Evolutionary conservation across 2,329 filamentous ascomycete species (phyloP), one percentile per base, ranked within the genome.

Genomic region (Botrytis aclada): DNA sequence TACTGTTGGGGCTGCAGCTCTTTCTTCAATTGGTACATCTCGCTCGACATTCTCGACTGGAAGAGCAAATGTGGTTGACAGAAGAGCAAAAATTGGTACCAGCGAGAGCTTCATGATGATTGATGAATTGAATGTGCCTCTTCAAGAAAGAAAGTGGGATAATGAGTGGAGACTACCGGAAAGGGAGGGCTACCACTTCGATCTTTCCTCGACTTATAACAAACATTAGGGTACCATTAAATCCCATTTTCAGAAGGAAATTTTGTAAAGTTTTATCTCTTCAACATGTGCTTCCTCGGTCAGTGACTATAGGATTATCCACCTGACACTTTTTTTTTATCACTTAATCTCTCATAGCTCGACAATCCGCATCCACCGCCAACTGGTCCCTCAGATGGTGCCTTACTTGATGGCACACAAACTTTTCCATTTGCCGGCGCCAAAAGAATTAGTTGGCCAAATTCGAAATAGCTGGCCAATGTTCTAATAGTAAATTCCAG

Each of bases 1-100:
- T 16, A 76, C 75, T 12, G 45, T 74, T 32, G 72, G 72, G 1
- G 39, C 56, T 18, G 67, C 3, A 20, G 67, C 72, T 34, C 60
- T 61, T 41, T 64, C 58, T 62, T 63, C 71, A 47, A 70, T 61
- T 20, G 43, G 70, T 14, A 45, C 29, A 66, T 54, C 61, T 32
- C 61, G 70, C 45, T 39, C 61, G 14, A 20, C 10, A 29, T 45
- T 47, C 34, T 66, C 61, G 16, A 71, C 16, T 16, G 70, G 70
- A n/a, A 54, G 37, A 32, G 70, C 70, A 12, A 45, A 39, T 4
- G 37, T 3, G 10, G 43, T 58, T 58, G 70, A 51, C 6, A 65
- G 9, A 29, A 71, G 37, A 34, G 34, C 37, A 45, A 45, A 2
- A 22, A 66, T 16, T 43, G 60, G n/a, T 14, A 71, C 18, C 18